Evolutionary conservation across 1,284 basidiomycete species (phyloP).

Genomic region (Cutaneotrichosporon dermatis): DNA sequence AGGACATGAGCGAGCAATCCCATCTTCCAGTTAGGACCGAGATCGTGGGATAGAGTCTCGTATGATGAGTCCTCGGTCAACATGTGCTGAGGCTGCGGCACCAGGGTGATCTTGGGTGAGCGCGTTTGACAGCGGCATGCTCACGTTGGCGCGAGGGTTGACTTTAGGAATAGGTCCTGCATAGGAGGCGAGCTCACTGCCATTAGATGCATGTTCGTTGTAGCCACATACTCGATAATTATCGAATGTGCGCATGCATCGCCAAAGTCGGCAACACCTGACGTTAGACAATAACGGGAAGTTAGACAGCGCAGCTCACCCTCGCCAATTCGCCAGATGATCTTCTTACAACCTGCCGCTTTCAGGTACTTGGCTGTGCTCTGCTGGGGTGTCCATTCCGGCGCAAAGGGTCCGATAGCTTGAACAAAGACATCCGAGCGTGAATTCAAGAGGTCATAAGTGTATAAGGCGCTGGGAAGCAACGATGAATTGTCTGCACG

Average conservation of each 20-base stretch:
- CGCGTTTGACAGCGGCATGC: background rate
- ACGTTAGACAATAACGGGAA: background rate
- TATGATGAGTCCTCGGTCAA: background rate
- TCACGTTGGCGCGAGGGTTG: conserved; percentile 1
- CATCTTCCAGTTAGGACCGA: conserved; percentile 6
- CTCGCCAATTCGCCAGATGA: conserved; percentile 5
- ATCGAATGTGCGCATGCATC: background rate
- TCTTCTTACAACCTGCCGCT: background rate
- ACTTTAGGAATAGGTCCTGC: background rate
- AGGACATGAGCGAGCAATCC: conserved; percentile 7
- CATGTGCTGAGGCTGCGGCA: conserved; percentile 1
- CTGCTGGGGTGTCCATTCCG: background rate
- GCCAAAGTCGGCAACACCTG: conserved; percentile 2
- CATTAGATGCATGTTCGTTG: background rate
- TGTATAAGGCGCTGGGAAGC: conserved; percentile 1
- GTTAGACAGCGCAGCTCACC: background rate
- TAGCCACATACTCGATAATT: conserved; percentile 1
- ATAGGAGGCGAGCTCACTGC: background rate
- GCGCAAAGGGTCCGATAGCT: background rate
- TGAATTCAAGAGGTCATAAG: background rate
- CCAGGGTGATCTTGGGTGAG: conserved; percentile 5
- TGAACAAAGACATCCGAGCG: background rate
- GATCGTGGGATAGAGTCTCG: background rate
- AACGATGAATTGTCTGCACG: conserved; percentile 1
- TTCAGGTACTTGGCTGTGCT: background rate